Base-by-base conservation (phyloP, 2,329 filamentous ascomycete genomes). In the Fusarium humuli region DNA sequence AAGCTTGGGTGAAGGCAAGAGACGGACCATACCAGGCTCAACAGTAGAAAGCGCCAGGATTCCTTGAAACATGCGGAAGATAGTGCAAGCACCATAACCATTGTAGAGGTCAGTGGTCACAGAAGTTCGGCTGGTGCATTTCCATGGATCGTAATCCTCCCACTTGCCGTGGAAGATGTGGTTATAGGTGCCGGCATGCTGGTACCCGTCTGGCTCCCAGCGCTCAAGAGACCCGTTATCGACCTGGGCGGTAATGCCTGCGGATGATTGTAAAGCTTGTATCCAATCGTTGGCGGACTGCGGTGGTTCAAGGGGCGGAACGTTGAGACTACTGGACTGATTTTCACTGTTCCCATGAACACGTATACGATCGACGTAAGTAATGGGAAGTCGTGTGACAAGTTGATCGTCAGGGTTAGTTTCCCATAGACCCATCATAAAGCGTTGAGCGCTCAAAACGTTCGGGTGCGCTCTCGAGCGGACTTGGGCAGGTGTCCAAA, bases 171-270 rank as follows among this genome's bases (percentile, higher is more conserved):
- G 79, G 75, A 87, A 88, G 34, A 88, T 82, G 55, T 82, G 78
- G 49, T 85, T 82, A 76, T 88, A 88, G 3, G 86, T 86, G 27
- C 85, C 86, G n/a, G 81, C 82, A 18, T 86, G 86, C 22, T 87
- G 83, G 70, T 92, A 93, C 7, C 91, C 91, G 64, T 88, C 84
- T 32, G 87, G 85, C 71, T 93, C 91, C 91, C 91, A 93, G 14
- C 91, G 86, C 78, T 93, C 91, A 3, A 92, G 81, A 22, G 88
- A 91, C 45, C 91, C 91, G 54, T 91, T 91, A 75, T 93, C 91
- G 5, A 91, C 83, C 77, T 93, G 91, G 4, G 90, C 90, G 40
- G 91, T 87, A 58, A 87, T 80, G 29, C 84, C 79, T 22, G 79
- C 83, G 0, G 83, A 83, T 7, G 84, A 84, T 57, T 80, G 78